Conservation (phyloP, 2,329 filamentous ascomycete species). For the Pezicula neosporulosa region DNA sequence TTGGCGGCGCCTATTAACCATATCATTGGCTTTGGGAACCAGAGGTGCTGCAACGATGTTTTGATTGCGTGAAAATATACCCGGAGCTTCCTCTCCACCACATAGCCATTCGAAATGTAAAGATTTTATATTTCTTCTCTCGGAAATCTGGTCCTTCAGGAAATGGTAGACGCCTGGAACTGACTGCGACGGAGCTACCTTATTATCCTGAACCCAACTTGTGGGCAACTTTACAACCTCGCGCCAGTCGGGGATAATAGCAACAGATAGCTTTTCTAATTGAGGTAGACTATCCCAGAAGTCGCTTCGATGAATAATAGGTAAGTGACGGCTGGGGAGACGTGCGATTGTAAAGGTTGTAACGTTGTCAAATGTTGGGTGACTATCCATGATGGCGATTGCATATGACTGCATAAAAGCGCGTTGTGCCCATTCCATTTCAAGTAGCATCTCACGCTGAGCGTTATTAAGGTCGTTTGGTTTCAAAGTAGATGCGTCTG, state of each 20-base stretch:
- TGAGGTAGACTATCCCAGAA: slow-evolving; percentile 59
- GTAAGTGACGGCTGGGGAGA: slow-evolving; percentile 58
- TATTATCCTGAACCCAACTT: slow-evolving; percentile 44
- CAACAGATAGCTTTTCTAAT: slow-evolving; percentile 52
- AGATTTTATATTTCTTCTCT: slow-evolving; percentile 46
- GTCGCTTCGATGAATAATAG: slow-evolving; percentile 49
- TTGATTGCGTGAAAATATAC: slow-evolving; percentile 57
- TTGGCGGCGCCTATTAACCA: slow-evolving; percentile 22
- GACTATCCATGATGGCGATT: slow-evolving; percentile 60
- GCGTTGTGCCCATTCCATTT: slow-evolving; percentile 65
- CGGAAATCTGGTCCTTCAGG: slow-evolving; percentile 46
- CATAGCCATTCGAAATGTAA: slow-evolving; percentile 65
- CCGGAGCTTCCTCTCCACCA: slow-evolving; percentile 64
- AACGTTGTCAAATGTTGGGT: slow-evolving; percentile 47
- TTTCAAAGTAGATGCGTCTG: slow-evolving; percentile 25
- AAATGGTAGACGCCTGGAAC: slow-evolving; percentile 48
- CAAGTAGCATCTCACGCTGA: slow-evolving; percentile 67
- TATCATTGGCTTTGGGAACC: slow-evolving; percentile 29
- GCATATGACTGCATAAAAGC: slow-evolving; percentile 67
- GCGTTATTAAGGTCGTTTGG: slow-evolving; percentile 53
- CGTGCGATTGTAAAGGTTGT: slow-evolving; percentile 60
- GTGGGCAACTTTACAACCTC: slow-evolving; percentile 49
- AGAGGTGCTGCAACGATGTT: slow-evolving; percentile 60
- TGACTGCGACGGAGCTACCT: slow-evolving; percentile 48
- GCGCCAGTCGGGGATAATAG: slow-evolving; percentile 65